Conservation (phyloP, 2,329 filamentous ascomycete species). For the Pezicula rhizophila region DNA sequence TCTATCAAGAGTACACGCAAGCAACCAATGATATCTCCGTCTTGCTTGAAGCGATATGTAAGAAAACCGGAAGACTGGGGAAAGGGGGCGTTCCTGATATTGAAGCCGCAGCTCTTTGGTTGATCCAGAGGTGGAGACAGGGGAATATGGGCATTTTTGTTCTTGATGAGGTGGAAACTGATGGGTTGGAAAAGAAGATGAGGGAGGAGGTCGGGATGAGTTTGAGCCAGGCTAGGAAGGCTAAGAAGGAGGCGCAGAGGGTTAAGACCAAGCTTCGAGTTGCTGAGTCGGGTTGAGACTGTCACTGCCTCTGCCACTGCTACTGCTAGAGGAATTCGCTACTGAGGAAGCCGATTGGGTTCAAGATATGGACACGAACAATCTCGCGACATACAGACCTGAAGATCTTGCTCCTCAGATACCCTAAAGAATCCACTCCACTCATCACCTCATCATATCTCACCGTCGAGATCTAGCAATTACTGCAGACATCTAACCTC, state of each 20-base stretch:
- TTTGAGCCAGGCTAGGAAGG: slow-evolving; percentile 63
- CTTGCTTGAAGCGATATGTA: slow-evolving; percentile 66
- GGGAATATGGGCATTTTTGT: slow-evolving; percentile 72
- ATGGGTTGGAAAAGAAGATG: slow-evolving; percentile 47
- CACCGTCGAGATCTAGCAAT: no score
- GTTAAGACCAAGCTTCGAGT: slow-evolving; percentile 27
- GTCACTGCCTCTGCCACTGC: background rate
- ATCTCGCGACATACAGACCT: no score
- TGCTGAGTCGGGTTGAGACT: background rate
- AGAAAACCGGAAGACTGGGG: slow-evolving; percentile 67
- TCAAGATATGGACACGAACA: background rate
- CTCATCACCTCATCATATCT: no score
- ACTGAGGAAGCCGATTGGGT: background rate
- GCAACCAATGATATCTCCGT: slow-evolving; percentile 82
- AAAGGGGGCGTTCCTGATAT: slow-evolving; percentile 66
- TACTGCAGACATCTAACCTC: no score
- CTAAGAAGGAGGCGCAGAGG: slow-evolving; percentile 52
- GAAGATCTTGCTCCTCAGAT: no score
- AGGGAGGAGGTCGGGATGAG: slow-evolving; percentile 47
- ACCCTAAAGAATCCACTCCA: no score
- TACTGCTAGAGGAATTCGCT: background rate
- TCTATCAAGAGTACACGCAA: slow-evolving; percentile 42
- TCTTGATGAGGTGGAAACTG: slow-evolving; percentile 67
- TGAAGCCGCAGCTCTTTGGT: slow-evolving; percentile 69
- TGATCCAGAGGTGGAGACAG: slow-evolving; percentile 75